Evolutionary conservation across 2,329 filamentous ascomycete genomes (phyloP).

Genomic region (Xylariaceae sp.): DNA sequence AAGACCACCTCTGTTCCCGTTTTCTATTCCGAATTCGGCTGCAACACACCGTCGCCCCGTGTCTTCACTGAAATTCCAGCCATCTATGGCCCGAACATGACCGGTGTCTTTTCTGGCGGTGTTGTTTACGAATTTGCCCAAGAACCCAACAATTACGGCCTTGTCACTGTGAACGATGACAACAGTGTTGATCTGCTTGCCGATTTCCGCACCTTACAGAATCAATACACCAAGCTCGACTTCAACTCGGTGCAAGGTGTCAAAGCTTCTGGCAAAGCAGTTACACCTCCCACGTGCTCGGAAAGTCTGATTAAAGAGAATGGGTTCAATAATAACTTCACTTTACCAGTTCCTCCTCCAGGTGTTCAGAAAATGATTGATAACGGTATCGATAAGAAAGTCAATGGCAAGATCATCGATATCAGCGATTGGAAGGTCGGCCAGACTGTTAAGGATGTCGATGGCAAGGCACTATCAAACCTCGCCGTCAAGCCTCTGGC

Average conservation of each 20-base stretch:
- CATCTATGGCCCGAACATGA: slow-evolving; percentile 77
- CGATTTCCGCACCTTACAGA: slow-evolving; percentile 77
- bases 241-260: slow-evolving; percentile 68
- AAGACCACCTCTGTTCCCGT: slow-evolving; percentile 70
- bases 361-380: slow-evolving; percentile 76
- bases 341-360: slow-evolving; percentile 70
- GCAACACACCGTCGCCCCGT: slow-evolving; percentile 74
- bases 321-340: slow-evolving; percentile 80
- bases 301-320: slow-evolving; percentile 68
- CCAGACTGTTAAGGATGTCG: slow-evolving; percentile 48
- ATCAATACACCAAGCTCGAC: slow-evolving; percentile 77
- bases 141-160: slow-evolving; percentile 69
- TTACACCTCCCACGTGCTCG: slow-evolving; percentile 66
- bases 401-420: slow-evolving; percentile 70
- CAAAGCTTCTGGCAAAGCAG: slow-evolving; percentile 60
- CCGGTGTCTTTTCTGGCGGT: slow-evolving; percentile 71
- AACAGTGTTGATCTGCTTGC: slow-evolving; percentile 61
- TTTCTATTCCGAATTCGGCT: slow-evolving; percentile 84
- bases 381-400: slow-evolving; percentile 71
- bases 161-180: slow-evolving; percentile 67
- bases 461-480: slow-evolving; percentile 49
- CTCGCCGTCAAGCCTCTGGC: slow-evolving; percentile 51
- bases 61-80: slow-evolving; percentile 76
- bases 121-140: slow-evolving; percentile 83
- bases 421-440: slow-evolving; percentile 68